These are phyloP conservation scores for Ogataea siamensis DNA, from an alignment of 805 yeast genomes.

Conservation along the genomic window DNA sequence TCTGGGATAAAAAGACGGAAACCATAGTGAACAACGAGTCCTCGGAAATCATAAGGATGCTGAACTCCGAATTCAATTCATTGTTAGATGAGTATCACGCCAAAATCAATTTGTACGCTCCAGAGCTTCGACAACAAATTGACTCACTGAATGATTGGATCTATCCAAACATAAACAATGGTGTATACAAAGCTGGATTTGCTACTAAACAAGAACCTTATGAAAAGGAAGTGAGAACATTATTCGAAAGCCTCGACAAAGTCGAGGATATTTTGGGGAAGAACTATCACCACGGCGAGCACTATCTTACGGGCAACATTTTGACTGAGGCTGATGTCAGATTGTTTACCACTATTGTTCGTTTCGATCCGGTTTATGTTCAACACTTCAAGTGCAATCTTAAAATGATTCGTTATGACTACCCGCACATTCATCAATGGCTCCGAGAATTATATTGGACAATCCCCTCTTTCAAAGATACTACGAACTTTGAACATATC, in stretches of 20 bases:
- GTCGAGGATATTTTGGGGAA: slow-evolving; percentile 59
- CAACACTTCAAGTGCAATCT: slow-evolving; percentile 95
- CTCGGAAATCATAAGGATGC: slow-evolving; percentile 81
- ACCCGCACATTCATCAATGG: slow-evolving; percentile 79
- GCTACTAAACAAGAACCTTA: slow-evolving; percentile 82
- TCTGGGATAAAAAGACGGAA: slow-evolving; percentile 82
- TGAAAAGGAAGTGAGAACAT: slow-evolving; percentile 58
- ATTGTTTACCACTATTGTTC: slow-evolving; percentile 78
- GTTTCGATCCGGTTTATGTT: slow-evolving; percentile 91
- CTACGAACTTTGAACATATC: slow-evolving; percentile 88
- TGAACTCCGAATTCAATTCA: slow-evolving; percentile 72
- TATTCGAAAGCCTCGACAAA: slow-evolving; percentile 68
- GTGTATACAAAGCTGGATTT: slow-evolving; percentile 91
- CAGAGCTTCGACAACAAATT: slow-evolving; percentile 49
- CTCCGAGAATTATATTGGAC: slow-evolving; percentile 81
- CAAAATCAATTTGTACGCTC: slow-evolving; percentile 62
- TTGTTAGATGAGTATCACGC: slow-evolving; percentile 49
- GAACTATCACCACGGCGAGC: slow-evolving; percentile 36
- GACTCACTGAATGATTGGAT: slow-evolving; percentile 81
- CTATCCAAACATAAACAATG: slow-evolving; percentile 83
- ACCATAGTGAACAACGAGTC: slow-evolving; percentile 93
- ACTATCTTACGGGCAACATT: slow-evolving; percentile 56
- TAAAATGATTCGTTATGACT: slow-evolving; percentile 73
- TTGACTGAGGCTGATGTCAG: slow-evolving; percentile 91
- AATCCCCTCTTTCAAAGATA: slow-evolving; percentile 59